These are phyloP conservation scores for Linum trigynum DNA, from an alignment of 345 rosid genomes.

Conservation along the genomic window DNA sequence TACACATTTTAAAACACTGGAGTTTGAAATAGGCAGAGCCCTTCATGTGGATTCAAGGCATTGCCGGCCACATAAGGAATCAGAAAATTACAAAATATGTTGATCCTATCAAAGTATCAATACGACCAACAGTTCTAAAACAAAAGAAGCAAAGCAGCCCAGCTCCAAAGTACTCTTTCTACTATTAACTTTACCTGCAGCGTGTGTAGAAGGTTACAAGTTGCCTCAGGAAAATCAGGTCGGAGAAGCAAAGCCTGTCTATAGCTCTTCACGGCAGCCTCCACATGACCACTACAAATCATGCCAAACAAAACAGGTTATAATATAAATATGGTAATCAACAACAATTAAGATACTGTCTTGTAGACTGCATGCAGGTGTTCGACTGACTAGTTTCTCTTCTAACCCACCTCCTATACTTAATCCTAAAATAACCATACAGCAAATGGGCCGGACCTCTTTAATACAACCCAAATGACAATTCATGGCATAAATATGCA, in stretches of 20 bases:
- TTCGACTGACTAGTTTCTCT: neutral
- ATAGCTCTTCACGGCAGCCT: constrained; percentile 88
- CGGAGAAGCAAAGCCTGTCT: constrained; percentile 76
- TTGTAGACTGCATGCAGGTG: neutral
- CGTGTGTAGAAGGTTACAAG: constrained; percentile 93
- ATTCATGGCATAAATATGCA: neutral
- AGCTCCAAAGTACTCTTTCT: neutral
- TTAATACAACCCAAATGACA: neutral
- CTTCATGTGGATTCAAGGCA: neutral
- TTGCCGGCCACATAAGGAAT: neutral
- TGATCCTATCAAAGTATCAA: neutral
- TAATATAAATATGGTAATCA: neutral
- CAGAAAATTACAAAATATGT: neutral
- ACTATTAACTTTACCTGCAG: constrained; percentile 46
- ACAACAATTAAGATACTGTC: neutral
- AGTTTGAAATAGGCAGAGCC: neutral
- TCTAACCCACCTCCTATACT: neutral
- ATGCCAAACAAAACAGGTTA: constrained; percentile 2
- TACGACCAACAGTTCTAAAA: neutral
- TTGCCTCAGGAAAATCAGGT: constrained; percentile 95
- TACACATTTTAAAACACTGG: neutral
- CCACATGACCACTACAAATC: constrained; percentile 70
- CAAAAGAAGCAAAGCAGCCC: neutral
- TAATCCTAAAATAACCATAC: neutral
- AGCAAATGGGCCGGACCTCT: neutral